Conservation (phyloP, 2,329 filamentous ascomycete species). For the Penicillium sp. region DNA sequence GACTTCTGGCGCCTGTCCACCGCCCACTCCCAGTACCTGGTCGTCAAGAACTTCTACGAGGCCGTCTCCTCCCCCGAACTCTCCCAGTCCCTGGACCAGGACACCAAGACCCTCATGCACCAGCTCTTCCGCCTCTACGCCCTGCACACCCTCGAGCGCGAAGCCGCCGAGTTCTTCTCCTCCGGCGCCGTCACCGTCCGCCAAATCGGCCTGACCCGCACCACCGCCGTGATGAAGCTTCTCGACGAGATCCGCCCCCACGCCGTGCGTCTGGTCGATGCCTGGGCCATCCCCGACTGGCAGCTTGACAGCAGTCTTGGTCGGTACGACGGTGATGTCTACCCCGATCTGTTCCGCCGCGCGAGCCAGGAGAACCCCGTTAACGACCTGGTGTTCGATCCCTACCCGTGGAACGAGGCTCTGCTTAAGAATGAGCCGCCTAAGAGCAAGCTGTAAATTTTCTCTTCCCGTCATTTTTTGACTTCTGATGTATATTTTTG, state of each 20-base stretch:
- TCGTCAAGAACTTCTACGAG: constrained; percentile 80
- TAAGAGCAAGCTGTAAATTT: constrained; percentile 47
- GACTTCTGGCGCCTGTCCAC: constrained; percentile 79
- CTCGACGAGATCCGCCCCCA: constrained; percentile 76
- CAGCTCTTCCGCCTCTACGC: constrained; percentile 71
- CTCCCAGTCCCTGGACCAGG: constrained; percentile 60
- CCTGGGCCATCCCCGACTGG: constrained; percentile 80
- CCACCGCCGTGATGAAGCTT: constrained; percentile 71
- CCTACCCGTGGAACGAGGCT: constrained; percentile 68
- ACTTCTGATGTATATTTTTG: constrained; percentile 20
- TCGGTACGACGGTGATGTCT: constrained; percentile 74
- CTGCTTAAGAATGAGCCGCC: constrained; percentile 63
- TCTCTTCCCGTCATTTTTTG: constrained; percentile 16
- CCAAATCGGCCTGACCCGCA: constrained; percentile 73
- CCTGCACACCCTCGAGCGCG: constrained; percentile 70
- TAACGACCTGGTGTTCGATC: constrained; percentile 74
- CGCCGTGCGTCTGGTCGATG: constrained; percentile 72
- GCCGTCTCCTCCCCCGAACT: constrained; percentile 64
- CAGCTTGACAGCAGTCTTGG: constrained; percentile 75
- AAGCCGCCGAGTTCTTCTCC: constrained; percentile 75
- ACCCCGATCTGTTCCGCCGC: constrained; percentile 76
- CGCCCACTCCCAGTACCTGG: constrained; percentile 76
- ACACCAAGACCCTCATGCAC: constrained; percentile 65
- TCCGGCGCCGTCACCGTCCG: constrained; percentile 71
- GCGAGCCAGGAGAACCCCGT: constrained; percentile 75